Evolutionary conservation across 208 protist genomes (phyloP), one percentile per base, ranked within the genome.

Genomic region (Naegleria gruberi): DNA sequence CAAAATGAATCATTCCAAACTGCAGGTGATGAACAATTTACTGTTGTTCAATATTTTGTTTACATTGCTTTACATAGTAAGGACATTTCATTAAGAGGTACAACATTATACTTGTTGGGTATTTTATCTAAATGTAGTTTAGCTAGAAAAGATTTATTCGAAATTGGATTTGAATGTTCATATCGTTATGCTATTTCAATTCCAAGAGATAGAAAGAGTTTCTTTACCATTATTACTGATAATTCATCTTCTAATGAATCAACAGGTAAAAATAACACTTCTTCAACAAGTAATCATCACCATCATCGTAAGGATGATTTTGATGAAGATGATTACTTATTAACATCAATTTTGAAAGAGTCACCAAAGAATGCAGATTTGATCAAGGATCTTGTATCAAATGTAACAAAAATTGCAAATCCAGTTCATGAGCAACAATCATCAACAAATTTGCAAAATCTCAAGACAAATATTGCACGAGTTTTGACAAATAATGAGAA

Each of bases 111-210:
- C 34, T 77, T 77, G 34, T n/a, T 77, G 0, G 65, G 65, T 37
- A 77, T 77, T 77, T n/a, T 77, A 77, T 77, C 65, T n/a, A 77
- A 77, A 77, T 77, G 65, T n/a, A 77, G 65, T 77, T n/a, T 77
- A 77, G 65, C 65, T 37, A 30, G 65, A 77, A 77, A n/a, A 77
- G 65, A 77, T 77, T 77, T 77, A 77, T 77, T 77, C 26, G 65
- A 77, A 77, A 77, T 37, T 77, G 30, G 30, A 37, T 77, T 37
- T 77, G 65, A 77, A 77, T 77, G 65, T 77, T 77, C 65, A 37
- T 77, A 77, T 77, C 65, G 65, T 37, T 77, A 77, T 77, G 65
- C 30, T n/a, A 77, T 77, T 77, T 0, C 65, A 37, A n/a, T 77
- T 37, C 65, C 65, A 6, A 77, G 34, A 77, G 30, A 77, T 77